These are phyloP conservation scores for Mimosa bimucronata DNA, from an alignment of 306 rosid species.

Conservation along the genomic window DNA sequence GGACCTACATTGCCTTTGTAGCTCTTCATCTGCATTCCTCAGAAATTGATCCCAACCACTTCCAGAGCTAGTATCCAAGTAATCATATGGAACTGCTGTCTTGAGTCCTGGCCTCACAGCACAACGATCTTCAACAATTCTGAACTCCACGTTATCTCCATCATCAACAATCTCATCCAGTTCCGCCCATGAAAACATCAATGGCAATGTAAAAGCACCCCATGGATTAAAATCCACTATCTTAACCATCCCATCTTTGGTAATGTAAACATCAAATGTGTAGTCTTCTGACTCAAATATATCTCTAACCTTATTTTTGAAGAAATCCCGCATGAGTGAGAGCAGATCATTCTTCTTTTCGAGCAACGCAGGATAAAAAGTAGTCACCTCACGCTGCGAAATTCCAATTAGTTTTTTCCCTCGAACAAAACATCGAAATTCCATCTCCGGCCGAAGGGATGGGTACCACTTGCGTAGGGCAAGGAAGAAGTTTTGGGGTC, in stretches of 20 bases:
- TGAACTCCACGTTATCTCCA: constrained; percentile 47
- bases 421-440: constrained; percentile 72
- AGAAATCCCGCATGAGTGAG: constrained; percentile 50
- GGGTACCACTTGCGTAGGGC: constrained; percentile 85
- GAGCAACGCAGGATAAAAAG: constrained; percentile 62
- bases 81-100: constrained; percentile 84
- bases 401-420: constrained; percentile 56
- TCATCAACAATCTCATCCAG: constrained; percentile 47
- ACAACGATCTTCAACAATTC: constrained; percentile 73
- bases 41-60: constrained; percentile 90
- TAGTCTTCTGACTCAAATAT: constrained; percentile 64
- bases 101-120: constrained; percentile 80
- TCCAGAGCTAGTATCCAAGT: constrained; percentile 70
- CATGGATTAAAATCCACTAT: constrained; percentile 85
- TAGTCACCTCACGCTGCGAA: constrained; percentile 79
- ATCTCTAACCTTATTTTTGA: constrained; percentile 40
- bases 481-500: constrained; percentile 63
- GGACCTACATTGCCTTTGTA: constrained; percentile 49
- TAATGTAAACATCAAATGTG: constrained; percentile 73
- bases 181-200: constrained; percentile 79
- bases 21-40: constrained; percentile 68
- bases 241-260: constrained; percentile 56
- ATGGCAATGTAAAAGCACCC: constrained; percentile 74
- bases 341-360: constrained; percentile 50
- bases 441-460: constrained; percentile 71